Percentiles rank a stretch among this genome's conserved stretches.
phyloP scores from a whole-genome alignment of 331 rosid genomes.

The Telfairia occidentalis region DNA sequence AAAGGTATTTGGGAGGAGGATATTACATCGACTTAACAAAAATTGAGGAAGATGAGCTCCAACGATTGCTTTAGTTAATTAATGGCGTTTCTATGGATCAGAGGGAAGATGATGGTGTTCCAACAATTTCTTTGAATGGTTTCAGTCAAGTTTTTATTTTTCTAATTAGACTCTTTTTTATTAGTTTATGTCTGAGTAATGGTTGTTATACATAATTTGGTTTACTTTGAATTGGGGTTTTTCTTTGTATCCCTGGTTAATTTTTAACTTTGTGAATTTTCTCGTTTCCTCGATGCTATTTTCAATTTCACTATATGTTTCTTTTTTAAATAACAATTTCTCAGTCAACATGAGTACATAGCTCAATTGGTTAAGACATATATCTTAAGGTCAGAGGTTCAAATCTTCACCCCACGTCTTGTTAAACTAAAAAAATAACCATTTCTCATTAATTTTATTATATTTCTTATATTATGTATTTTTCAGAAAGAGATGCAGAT shows the following conservation, averaged over 20 bases:
- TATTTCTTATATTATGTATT: background rate
- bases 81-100: too few species aligned
- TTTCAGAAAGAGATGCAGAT: conserved; percentile 60
- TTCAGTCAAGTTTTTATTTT: background rate
- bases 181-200: background rate
- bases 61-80: too few species aligned
- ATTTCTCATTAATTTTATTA: background rate
- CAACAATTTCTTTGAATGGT: background rate
- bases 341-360: too few species aligned
- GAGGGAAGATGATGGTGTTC: background rate
- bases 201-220: background rate
- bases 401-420: too few species aligned
- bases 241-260: background rate
- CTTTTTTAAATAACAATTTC: background rate
- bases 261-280: background rate
- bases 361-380: too few species aligned
- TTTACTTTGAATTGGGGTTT: background rate
- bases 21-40: too few species aligned
- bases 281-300: background rate
- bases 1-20: too few species aligned
- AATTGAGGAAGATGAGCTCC: too few species aligned
- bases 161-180: background rate
- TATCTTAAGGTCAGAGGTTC: too few species aligned
- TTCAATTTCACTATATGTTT: background rate
- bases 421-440: too few species aligned